phyloP scores from a whole-genome alignment of 805 yeast genomes.

The Wickerhamiella spandovensis region DNA sequence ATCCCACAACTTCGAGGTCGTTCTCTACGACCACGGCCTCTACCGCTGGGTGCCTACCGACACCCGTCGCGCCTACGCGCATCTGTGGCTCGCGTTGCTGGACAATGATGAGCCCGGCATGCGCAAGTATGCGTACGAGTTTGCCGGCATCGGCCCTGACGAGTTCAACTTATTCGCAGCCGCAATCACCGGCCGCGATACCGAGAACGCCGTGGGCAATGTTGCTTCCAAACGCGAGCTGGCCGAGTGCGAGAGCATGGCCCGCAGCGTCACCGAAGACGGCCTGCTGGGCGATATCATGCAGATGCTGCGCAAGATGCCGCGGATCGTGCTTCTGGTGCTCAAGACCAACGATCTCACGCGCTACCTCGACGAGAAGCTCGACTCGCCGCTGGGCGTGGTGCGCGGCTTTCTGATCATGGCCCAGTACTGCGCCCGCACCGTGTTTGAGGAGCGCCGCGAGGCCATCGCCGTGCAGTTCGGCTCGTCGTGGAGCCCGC shows the following conservation, averaged over 20 bases:
- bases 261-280: slow-evolving; percentile 38
- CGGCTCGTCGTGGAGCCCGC: slow-evolving; percentile 1
- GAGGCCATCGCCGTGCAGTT: slow-evolving; percentile 26
- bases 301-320: slow-evolving; percentile 65
- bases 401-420: slow-evolving; percentile 78
- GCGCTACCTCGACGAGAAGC: slow-evolving; percentile 71
- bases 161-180: slow-evolving; percentile 80
- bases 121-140: slow-evolving; percentile 58
- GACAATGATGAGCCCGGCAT: slow-evolving; percentile 54
- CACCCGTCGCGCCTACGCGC: slow-evolving; percentile 72
- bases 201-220: slow-evolving; percentile 54
- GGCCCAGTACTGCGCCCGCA: slow-evolving; percentile 78
- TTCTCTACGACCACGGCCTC: slow-evolving; percentile 88
- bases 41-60: slow-evolving; percentile 71
- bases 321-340: slow-evolving; percentile 72
- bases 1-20: slow-evolving; percentile 73
- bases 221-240: slow-evolving; percentile 40
- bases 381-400: slow-evolving; percentile 72
- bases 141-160: slow-evolving; percentile 66
- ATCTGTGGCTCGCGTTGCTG: slow-evolving; percentile 81
- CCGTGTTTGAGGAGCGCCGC: slow-evolving; percentile 56
- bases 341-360: slow-evolving; percentile 91
- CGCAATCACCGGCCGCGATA: slow-evolving; percentile 90
- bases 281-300: slow-evolving; percentile 63
- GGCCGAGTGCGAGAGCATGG: slow-evolving; percentile 58